Evolutionary conservation across 345 rosid genomes (phyloP).

Genomic region (Lepidium africanum): DNA sequence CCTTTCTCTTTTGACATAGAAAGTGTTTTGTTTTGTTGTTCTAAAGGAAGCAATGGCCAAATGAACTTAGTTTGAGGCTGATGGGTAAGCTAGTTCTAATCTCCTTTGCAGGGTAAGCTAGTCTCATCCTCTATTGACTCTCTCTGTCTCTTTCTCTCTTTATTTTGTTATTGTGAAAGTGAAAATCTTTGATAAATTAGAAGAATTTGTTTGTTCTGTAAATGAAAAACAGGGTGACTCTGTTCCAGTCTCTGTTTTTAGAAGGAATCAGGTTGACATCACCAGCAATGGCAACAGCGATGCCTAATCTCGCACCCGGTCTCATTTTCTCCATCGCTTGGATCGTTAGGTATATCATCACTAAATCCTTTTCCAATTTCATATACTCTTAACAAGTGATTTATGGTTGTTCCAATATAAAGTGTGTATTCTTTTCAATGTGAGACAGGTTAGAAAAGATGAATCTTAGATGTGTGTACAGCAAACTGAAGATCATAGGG

Average conservation of each 20-base stretch:
- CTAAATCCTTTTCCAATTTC: background rate
- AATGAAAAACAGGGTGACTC: conserved; percentile 51
- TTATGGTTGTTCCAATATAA: background rate
- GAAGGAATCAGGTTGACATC: conserved; percentile 83
- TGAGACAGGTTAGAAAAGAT: conserved; percentile 67
- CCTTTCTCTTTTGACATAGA: background rate
- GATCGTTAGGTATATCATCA: conserved; percentile 39
- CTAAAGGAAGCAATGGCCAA: conserved; percentile 77
- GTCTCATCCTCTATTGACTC: background rate
- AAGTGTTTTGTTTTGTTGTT: background rate
- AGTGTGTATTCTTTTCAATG: background rate
- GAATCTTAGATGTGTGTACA: conserved; percentile 47
- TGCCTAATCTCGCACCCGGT: conserved; percentile 97
- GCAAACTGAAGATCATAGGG: conserved; percentile 71
- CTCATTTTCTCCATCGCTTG: conserved; percentile 83
- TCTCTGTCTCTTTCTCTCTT: too few relatives aligned
- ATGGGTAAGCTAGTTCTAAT: conserved; percentile 55
- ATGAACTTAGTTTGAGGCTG: conserved; percentile 42
- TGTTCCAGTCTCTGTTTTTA: conserved; percentile 75
- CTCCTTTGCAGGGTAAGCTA: conserved; percentile 66
- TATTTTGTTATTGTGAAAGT: background rate
- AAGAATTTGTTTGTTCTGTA: background rate
- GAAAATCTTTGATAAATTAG: background rate
- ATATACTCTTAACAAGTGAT: background rate
- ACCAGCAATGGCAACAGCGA: conserved; percentile 91